These are phyloP conservation scores for Apophysomyces sp. DNA, from an alignment of 371 early-diverging fungal genomes.

Conservation along the genomic window DNA sequence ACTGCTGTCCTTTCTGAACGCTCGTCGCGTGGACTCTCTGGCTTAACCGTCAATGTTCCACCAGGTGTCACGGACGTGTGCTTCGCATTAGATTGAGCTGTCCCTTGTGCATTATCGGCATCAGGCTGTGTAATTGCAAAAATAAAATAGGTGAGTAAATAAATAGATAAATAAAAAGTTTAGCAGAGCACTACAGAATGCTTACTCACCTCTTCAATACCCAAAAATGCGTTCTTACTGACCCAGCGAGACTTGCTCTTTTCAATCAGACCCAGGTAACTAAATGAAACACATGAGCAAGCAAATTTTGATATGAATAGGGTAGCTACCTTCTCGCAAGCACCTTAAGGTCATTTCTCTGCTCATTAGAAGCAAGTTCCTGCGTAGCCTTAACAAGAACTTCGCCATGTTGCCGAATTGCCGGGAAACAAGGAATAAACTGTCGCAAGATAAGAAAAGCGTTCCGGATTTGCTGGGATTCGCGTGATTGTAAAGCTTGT, in stretches of 20 bases:
- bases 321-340: conserved; percentile 30
- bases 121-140: no score
- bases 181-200: neutral
- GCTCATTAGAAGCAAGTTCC: conserved; percentile 29
- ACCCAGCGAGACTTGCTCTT: conserved; percentile 36
- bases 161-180: no score
- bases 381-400: conserved; percentile 30
- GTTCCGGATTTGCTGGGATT: conserved; percentile 75
- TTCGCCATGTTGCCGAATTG: conserved; percentile 53
- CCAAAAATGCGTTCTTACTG: conserved; percentile 29
- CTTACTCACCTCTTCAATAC: conserved; percentile 13
- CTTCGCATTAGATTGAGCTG: neutral
- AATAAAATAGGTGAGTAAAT: no score
- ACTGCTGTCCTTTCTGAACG: neutral
- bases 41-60: neutral
- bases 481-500: conserved; percentile 60
- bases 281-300: neutral
- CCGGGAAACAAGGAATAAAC: conserved; percentile 65
- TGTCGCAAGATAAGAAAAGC: conserved; percentile 69
- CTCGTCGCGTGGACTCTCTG: neutral
- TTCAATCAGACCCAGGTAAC: conserved; percentile 31
- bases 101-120: neutral
- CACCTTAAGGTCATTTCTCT: conserved; percentile 40
- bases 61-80: neutral
- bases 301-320: neutral